phyloP scores from a whole-genome alignment of 2,329 filamentous ascomycete genomes.

The Fusarium pseudograminearum region DNA sequence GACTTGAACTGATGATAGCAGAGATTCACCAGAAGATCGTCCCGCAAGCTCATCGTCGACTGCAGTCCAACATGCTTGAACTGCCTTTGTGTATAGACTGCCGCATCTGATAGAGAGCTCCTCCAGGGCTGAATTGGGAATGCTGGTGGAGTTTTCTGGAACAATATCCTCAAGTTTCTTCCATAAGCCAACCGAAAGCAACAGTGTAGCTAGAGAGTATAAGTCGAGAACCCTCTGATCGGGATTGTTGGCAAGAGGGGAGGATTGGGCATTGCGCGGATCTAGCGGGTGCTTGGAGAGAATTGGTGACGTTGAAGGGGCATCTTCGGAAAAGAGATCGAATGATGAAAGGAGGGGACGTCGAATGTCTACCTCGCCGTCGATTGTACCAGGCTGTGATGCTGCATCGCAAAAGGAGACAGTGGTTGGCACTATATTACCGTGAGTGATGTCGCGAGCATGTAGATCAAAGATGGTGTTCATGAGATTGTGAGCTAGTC shows the following conservation, averaged over 20 bases:
- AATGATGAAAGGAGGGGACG: conserved; percentile 79
- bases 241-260: conserved; percentile 61
- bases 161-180: conserved; percentile 70
- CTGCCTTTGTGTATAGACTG: conserved; percentile 79
- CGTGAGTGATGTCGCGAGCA: conserved; percentile 75
- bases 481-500: conserved; percentile 77
- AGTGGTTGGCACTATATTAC: conserved; percentile 75
- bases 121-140: conserved; percentile 71
- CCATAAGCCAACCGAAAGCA: conserved; percentile 83
- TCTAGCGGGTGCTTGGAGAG: conserved; percentile 73
- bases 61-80: conserved; percentile 77
- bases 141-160: conserved; percentile 59
- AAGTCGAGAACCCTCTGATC: conserved; percentile 74
- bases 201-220: conserved; percentile 78
- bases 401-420: conserved; percentile 72
- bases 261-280: conserved; percentile 63
- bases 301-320: conserved; percentile 34
- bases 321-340: conserved; percentile 70
- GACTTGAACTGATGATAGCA: conserved; percentile 66
- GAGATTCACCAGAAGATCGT: conserved; percentile 60
- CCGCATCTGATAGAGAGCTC: conserved; percentile 77
- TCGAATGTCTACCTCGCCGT: conserved; percentile 70
- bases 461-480: conserved; percentile 81
- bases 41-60: conserved; percentile 71
- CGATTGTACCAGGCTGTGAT: conserved; percentile 55